phyloP scores from a whole-genome alignment of 768 basidiomycete genomes.

The Boletus tomentosulus region DNA sequence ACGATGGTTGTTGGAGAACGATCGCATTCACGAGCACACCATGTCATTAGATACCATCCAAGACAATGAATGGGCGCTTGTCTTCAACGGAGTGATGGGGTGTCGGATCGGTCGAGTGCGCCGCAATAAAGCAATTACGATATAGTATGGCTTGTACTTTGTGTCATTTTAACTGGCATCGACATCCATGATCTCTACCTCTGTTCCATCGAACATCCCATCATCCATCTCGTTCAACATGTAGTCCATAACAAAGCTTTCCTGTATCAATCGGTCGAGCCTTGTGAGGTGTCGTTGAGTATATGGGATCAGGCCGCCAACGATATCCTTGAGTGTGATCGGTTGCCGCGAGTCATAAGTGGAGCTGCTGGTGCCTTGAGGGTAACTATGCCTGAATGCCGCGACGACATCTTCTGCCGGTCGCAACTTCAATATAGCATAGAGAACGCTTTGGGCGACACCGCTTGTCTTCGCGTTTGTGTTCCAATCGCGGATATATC shows the following conservation, averaged over 20 bases:
- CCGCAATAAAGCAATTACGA: conserved; percentile 1
- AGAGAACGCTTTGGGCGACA: conserved; percentile 80
- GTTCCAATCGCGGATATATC: conserved; percentile 90
- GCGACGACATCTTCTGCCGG: conserved; percentile 68
- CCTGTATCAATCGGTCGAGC: conserved; percentile 84
- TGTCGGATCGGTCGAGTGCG: conserved; percentile 50
- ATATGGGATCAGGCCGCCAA: conserved; percentile 88
- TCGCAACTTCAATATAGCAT: conserved; percentile 75
- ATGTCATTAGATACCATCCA: conserved; percentile 42
- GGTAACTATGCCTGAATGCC: conserved; percentile 45
- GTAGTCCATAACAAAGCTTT: conserved; percentile 94
- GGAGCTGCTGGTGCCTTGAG: conserved; percentile 8
- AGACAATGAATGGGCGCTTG: conserved; percentile 59
- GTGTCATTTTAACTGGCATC: conserved; percentile 20
- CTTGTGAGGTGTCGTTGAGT: conserved; percentile 88
- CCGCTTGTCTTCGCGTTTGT: conserved; percentile 83
- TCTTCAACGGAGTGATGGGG: conserved; percentile 71
- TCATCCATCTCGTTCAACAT: conserved; percentile 85
- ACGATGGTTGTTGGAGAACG: conserved; percentile 62
- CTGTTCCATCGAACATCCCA: conserved; percentile 57
- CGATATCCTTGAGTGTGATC: conserved; percentile 58
- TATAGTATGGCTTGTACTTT: background rate
- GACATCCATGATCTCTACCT: conserved; percentile 43
- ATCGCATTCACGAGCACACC: conserved; percentile 43
- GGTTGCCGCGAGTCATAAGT: conserved; percentile 29